Conservation (phyloP, 2,329 filamentous ascomycete species). For the Fusarium oxysporum region DNA sequence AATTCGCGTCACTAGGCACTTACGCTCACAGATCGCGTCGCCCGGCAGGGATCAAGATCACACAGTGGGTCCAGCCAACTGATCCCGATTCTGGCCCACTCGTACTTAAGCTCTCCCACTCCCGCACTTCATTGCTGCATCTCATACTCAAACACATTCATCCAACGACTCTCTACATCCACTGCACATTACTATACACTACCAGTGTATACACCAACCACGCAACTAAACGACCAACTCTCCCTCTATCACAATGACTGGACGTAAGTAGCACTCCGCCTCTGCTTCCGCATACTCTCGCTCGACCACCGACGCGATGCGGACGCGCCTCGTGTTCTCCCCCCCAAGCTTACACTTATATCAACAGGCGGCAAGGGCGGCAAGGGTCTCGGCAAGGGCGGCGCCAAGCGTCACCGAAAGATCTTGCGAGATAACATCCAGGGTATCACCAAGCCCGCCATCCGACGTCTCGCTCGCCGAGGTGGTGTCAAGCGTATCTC, state of each 20-base stretch:
- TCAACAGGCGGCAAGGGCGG: slow-evolving; percentile 87
- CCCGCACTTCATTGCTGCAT: slow-evolving; percentile 41
- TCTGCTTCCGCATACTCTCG: not conserved
- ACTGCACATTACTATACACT: slow-evolving; percentile 19
- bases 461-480: slow-evolving; percentile 98
- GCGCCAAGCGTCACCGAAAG: slow-evolving; percentile 99
- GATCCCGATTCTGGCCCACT: slow-evolving; percentile 54
- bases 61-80: slow-evolving; percentile 44
- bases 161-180: slow-evolving; percentile 21
- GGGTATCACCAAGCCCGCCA: slow-evolving; percentile 98
- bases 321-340: slow-evolving; percentile 72
- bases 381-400: slow-evolving; percentile 98
- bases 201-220: slow-evolving; percentile 27
- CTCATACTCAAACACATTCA: slow-evolving; percentile 29
- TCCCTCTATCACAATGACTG: slow-evolving; percentile 70
- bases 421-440: slow-evolving; percentile 99
- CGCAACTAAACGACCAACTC: slow-evolving; percentile 32
- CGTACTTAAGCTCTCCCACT: slow-evolving; percentile 53
- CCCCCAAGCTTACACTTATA: slow-evolving; percentile 65
- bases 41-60: slow-evolving; percentile 37
- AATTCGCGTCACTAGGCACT: slow-evolving; percentile 24
- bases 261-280: slow-evolving; percentile 68
- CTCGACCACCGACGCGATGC: not conserved
- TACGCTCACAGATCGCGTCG: slow-evolving; percentile 38
- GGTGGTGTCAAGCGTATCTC: slow-evolving; percentile 99